Conservation (phyloP, 1,284 basidiomycete species). For the Boletus albobrunnescens region DNA sequence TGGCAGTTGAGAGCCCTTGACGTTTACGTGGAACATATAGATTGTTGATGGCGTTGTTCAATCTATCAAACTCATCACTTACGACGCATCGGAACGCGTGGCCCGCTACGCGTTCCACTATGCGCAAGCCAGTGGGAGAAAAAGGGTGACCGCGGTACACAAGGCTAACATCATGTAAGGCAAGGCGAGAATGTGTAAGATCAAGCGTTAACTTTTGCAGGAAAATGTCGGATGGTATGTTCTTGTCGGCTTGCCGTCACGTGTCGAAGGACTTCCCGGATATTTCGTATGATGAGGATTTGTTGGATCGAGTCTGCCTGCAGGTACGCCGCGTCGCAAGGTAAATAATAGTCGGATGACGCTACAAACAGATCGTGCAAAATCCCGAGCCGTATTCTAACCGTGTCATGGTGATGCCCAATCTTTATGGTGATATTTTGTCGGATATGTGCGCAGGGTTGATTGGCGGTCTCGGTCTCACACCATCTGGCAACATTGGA, state of each 20-base stretch:
- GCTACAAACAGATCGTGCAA: constrained; percentile 68
- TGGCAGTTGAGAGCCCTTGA: background rate
- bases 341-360: constrained; percentile 4
- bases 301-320: constrained; percentile 95
- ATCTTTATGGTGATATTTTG: constrained; percentile 95
- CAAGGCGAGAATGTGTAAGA: constrained; percentile 3
- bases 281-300: constrained; percentile 94
- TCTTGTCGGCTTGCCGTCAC: constrained; percentile 94
- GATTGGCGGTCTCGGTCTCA: constrained; percentile 96
- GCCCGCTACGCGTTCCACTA: constrained; percentile 99
- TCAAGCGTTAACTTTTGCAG: constrained; percentile 37
- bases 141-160: constrained; percentile 97
- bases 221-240: constrained; percentile 99
- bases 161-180: constrained; percentile 98
- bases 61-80: constrained; percentile 99
- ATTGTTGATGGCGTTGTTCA: constrained; percentile 98
- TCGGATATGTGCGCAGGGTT: constrained; percentile 99
- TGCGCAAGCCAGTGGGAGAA: constrained; percentile 82
- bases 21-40: constrained; percentile 37
- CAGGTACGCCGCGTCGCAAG: constrained; percentile 48
- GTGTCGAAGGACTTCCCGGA: constrained; percentile 96
- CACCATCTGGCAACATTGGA: constrained; percentile 98
- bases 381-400: constrained; percentile 94
- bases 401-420: constrained; percentile 99
- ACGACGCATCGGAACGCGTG: constrained; percentile 98